Base-by-base conservation (phyloP, 495 filamentous ascomycete species). In the Penicillium samsonianum region DNA sequence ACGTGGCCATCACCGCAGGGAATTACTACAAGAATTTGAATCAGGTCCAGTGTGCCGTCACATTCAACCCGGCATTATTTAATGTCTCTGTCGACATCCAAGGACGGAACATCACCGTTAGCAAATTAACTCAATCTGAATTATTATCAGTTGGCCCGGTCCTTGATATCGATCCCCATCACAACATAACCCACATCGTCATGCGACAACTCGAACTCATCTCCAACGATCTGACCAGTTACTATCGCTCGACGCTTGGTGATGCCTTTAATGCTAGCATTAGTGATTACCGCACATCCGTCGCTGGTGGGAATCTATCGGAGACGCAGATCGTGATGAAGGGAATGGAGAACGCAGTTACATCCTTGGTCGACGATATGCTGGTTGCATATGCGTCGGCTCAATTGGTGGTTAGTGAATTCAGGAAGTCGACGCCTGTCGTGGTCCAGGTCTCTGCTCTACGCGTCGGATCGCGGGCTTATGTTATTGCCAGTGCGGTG, bases 291-390 rank as follows among this genome's bases (percentile, higher is more conserved):
- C 63, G 53, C 40, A 62, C 60, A 17, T 35, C 46, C 8, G 26
- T 48, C 33, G 53, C 50, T 11, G 54, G 40, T 8, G 41, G 30
- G 0, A 51, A 31, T 7, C 48, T 62, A 6, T 28, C 60, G 4
- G 57, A 63, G 23, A 35, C 33, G 1, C 62, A 68, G n/a, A 60
- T 65, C 14, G 63, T 61, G 1, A 56, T 74, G 35, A 61, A 53
- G 5, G 73, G 67, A 26, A 44, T 77, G 7, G 60, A 57, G n/a
- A 69, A 76, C 19, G 62, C 67, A 3, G 28, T 76, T 17, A 58
- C 47, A 0, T 67, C 71, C 0, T 63, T 73, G 50, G 43, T 67
- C 5, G 74, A 77, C 50, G 67, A 75, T 28, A 72, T 67, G 35
- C 59, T 76, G 3, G 55, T 65, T 16, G 65, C 56, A 0, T 73